Base-by-base conservation (phyloP, 2,329 filamentous ascomycete genomes). In the Pseudocercospora crystallina region DNA sequence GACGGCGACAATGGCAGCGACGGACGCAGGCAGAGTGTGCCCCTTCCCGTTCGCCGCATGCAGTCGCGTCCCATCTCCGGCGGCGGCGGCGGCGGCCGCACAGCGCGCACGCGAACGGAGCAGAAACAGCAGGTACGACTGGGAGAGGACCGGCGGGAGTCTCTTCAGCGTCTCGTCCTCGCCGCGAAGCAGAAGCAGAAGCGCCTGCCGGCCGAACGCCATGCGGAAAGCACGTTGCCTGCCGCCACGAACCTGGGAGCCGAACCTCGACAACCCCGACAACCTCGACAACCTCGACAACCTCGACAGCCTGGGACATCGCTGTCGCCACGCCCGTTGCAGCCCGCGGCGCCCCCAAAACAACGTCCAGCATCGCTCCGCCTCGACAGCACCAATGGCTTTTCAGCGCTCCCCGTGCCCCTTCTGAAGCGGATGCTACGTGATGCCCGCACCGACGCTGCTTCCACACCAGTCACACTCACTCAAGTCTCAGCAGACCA, bases 341-440 rank as follows among this genome's bases (percentile, higher is more conserved):
- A 26, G 44, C 51, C 11, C 47, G 47, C n/a, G 7, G 43, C 52
- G 31, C 42, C 51, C 37, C 42, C 42, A 20, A 43, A 47, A 41
- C 53, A 52, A 41, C 59, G 57, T 32, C 63, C 63, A 29, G 41
- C 55, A 29, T 49, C 54, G 12, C 54, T 65, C 36, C 56, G 45
- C 26, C 47, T 65, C 50, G 51, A 38, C 40, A 53, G 44, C 31
- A 57, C 61, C 45, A 64, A 63, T 59, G 62, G 64, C 52, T 48
- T 52, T 43, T 63, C 63, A 9, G 54, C 56, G 37, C 51, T 61
- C 44, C 43, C 58, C 29, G 47, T 42, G 14, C 38, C 47, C 37
- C 53, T 60, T 15, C 55, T 66, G 43, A 61, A 59, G 51, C 58
- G 57, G 42, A 44, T 38, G 42, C 61, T 65, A 50, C 49, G 53